phyloP scores from a whole-genome alignment of 2,329 filamentous ascomycete species.

The Penicillium decumbens region DNA sequence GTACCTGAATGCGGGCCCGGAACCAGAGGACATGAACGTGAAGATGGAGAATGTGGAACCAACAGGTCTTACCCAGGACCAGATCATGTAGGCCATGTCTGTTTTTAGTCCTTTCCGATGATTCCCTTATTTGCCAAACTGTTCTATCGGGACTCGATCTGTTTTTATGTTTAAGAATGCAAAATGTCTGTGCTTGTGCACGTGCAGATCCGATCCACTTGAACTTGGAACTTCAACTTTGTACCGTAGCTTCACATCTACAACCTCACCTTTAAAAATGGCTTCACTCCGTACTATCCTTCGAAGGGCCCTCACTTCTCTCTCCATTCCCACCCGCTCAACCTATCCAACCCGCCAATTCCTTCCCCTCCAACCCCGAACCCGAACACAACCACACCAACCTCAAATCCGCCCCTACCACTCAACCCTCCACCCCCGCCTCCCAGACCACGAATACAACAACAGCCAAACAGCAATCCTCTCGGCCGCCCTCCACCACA shows the following conservation, averaged over 20 bases:
- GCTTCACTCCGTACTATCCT: conserved; percentile 7
- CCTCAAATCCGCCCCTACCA: conserved; percentile 54
- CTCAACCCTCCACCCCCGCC: conserved; percentile 65
- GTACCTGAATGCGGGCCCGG: conserved; percentile 67
- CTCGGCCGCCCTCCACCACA: conserved; percentile 69
- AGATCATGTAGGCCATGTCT: conserved; percentile 71
- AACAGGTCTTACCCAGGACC: conserved; percentile 81
- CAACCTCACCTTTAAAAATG: conserved; percentile 5
- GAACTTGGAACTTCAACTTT: neutral
- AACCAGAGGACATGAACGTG: conserved; percentile 57
- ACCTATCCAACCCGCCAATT: neutral
- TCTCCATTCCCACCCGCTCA: neutral
- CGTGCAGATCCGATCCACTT: conserved; percentile 13
- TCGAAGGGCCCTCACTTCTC: conserved; percentile 2
- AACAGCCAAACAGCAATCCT: conserved; percentile 70
- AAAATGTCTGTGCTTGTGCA: conserved; percentile 16
- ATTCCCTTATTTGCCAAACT: conserved; percentile 21
- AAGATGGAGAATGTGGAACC: conserved; percentile 75
- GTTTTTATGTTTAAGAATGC: conserved; percentile 7
- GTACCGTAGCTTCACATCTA: conserved; percentile 3
- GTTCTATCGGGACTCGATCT: conserved; percentile 7
- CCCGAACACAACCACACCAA: neutral
- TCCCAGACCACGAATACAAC: conserved; percentile 55
- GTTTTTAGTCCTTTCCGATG: conserved; percentile 13
- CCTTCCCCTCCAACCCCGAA: neutral